Conservation (phyloP, 2,329 filamentous ascomycete genomes). For the Aotearoamyces nothofagi region DNA sequence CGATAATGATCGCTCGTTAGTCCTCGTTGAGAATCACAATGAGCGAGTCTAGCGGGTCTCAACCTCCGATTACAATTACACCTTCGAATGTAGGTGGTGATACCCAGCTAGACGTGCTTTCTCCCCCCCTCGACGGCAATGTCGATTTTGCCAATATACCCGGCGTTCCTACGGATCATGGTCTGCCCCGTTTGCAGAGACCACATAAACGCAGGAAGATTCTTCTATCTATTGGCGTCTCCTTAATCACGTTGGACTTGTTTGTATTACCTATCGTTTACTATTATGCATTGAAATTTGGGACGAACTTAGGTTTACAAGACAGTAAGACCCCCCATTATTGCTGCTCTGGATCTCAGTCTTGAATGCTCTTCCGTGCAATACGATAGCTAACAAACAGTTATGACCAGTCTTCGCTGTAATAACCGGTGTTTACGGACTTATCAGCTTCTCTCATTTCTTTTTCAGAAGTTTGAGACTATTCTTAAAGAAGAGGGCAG, state of each 20-base stretch:
- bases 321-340: slow-evolving; percentile 8
- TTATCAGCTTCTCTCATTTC: slow-evolving; percentile 15
- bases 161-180: slow-evolving; percentile 5
- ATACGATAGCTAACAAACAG: too few species aligned
- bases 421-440: slow-evolving; percentile 13
- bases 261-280: slow-evolving; percentile 13
- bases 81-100: too few species aligned
- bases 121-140: too few species aligned
- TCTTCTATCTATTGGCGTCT: slow-evolving; percentile 8
- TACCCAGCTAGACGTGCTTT: too few species aligned
- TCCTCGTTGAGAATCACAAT: too few species aligned
- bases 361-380: too few species aligned
- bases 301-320: slow-evolving; percentile 11
- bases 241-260: slow-evolving; percentile 11
- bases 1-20: too few species aligned
- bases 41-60: too few species aligned
- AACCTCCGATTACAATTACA: too few species aligned
- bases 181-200: slow-evolving; percentile 11
- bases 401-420: slow-evolving; percentile 14
- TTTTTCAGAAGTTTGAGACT: slow-evolving; percentile 11
- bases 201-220: slow-evolving; percentile 11
- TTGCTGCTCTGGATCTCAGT: too few species aligned
- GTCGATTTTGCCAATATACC: too few species aligned
- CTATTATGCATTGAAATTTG: slow-evolving; percentile 15
- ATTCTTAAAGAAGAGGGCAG: slow-evolving; percentile 8